Conservation (phyloP, 2,329 filamentous ascomycete species). For the Alternaria solani region DNA sequence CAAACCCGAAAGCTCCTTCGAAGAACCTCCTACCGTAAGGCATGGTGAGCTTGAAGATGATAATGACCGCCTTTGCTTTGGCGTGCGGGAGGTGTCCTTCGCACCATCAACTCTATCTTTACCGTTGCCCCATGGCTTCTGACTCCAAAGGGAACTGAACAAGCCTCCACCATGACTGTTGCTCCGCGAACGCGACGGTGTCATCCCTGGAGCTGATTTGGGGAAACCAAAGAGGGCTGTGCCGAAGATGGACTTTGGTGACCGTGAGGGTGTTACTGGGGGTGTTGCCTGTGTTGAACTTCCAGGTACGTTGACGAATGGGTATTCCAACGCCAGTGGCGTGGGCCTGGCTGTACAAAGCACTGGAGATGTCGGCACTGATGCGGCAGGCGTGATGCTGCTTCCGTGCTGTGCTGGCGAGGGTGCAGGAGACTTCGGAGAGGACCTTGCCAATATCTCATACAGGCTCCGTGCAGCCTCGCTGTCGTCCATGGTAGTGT, state of each 20-base stretch:
- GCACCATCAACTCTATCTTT: not conserved
- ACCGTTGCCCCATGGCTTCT: not conserved
- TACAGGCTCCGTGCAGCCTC: not conserved
- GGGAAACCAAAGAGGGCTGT: fast-evolving
- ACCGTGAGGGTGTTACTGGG: not conserved
- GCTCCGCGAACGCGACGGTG: not conserved
- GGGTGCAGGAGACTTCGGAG: not conserved
- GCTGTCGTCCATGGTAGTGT: not conserved
- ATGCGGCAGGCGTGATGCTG: not conserved
- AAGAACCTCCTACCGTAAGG: not conserved
- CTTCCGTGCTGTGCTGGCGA: not conserved
- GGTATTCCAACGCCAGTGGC: not conserved
- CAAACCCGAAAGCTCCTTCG: not conserved
- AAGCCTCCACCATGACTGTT: not conserved
- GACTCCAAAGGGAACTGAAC: not conserved
- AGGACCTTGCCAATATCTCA: not conserved
- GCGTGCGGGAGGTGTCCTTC: not conserved
- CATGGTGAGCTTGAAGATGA: not conserved
- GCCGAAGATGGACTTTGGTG: not conserved
- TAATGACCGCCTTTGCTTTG: not conserved
- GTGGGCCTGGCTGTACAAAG: not conserved
- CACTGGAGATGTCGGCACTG: not conserved
- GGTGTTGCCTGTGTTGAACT: not conserved
- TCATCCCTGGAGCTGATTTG: not conserved
- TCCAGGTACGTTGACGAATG: not conserved